Evolutionary conservation across 2,329 filamentous ascomycete species (phyloP).

Genomic region (Fusarium citri): DNA sequence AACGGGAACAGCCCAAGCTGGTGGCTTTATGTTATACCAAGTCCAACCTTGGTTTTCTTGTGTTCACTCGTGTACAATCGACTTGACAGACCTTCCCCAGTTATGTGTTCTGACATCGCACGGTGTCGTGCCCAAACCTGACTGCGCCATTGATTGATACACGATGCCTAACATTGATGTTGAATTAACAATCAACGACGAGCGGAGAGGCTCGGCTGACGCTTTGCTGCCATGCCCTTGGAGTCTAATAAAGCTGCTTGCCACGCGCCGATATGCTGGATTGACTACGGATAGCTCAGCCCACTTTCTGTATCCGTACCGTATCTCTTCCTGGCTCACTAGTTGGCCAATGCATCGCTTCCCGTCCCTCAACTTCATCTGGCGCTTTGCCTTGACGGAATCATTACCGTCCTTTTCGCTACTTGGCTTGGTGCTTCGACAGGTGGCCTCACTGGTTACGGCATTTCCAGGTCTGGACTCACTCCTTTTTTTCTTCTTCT

Average conservation of each 20-base stretch:
- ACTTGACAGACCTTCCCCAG: constrained; percentile 2
- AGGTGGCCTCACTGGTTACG: constrained; percentile 11
- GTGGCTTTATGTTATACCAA: not conserved
- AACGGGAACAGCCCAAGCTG: not conserved
- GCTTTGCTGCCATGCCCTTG: constrained; percentile 25
- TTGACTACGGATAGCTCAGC: constrained; percentile 29
- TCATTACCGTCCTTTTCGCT: constrained; percentile 15
- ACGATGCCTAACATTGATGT: constrained; percentile 11
- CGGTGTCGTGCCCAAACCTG: constrained; percentile 4
- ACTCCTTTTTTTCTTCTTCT: not conserved
- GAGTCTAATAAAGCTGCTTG: constrained; percentile 38
- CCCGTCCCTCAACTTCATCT: constrained; percentile 22
- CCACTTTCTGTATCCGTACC: constrained; percentile 36
- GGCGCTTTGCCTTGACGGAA: constrained; percentile 12
- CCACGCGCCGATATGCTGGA: constrained; percentile 25
- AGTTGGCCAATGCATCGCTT: constrained; percentile 41
- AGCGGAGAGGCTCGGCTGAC: constrained; percentile 30
- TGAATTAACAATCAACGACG: constrained; percentile 12
- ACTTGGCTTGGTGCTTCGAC: constrained; percentile 12
- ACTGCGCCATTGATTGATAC: constrained; percentile 12
- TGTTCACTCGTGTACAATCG: constrained; percentile 20
- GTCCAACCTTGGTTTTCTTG: constrained; percentile 10
- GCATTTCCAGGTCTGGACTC: constrained; percentile 5
- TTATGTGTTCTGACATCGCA: not conserved
- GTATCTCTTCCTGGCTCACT: constrained; percentile 16